Evolutionary conservation across 2,329 filamentous ascomycete genomes (phyloP), one percentile per base, ranked within the genome.

Genomic region (Aspergillus sp.): DNA sequence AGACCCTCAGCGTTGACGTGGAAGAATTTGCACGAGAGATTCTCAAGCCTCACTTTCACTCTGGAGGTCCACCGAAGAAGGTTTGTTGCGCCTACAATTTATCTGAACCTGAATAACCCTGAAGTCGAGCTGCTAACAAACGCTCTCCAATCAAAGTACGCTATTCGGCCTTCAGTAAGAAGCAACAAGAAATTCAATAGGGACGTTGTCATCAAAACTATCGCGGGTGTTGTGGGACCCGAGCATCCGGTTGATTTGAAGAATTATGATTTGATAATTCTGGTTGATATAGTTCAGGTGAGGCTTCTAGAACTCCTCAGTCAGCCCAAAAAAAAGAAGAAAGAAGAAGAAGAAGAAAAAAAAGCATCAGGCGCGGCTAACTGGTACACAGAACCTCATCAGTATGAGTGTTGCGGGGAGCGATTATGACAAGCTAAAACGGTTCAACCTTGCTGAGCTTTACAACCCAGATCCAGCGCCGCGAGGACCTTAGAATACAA

Each of bases 241-340:
- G 78, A 78, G 35, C 85, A 88, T 66, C 78, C 76, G 24, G 86
- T 88, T 45, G 82, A 87, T 69, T 75, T 88, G 37, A 84, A 80
- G 56, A 79, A 82, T 40, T 86, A 86, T 65, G 85, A 88, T 70
- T 67, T 82, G 41, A 73, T 86, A 48, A 85, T 88, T 60, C 70
- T 88, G 39, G 83, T 88, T 45, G 84, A 87, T 64, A 76, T 88
- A 55, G 83, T 86, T 68, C 80, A 86, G 75, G 84, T 86, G 71
- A 65, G 80, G 64, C 17, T 48, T 31, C 31, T 31, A 21, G 33
- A 47, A 21, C 17, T 27, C 14, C 8, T n/a, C 15, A 7, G n/a
- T 15, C n/a, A 8, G 19, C n/a, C 31, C 21, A 21, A 21, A 21
- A 21, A 21, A 21, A 21, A 21, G 21, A 21, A 21, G 21, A 21